phyloP scores from a whole-genome alignment of 2,329 filamentous ascomycete genomes.

The Claviceps africana region DNA sequence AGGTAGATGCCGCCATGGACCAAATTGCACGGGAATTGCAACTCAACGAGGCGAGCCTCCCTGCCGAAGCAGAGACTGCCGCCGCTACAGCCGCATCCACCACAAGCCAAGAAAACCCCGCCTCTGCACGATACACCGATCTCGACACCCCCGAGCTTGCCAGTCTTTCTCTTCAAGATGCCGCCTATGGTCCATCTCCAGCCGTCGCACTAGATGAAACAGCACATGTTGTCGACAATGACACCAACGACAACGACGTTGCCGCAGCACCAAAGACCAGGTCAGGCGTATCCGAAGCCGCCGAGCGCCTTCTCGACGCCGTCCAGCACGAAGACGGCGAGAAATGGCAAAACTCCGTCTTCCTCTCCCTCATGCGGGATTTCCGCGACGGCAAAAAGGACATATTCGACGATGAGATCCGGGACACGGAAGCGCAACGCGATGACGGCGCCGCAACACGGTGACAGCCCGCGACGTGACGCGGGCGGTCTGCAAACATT shows the following conservation, averaged over 20 bases:
- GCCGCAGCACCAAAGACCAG: constrained; percentile 11
- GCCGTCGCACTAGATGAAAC: constrained; percentile 8
- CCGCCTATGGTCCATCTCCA: not conserved
- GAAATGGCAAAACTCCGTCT: constrained; percentile 33
- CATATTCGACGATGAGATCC: constrained; percentile 28
- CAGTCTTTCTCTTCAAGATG: constrained; percentile 17
- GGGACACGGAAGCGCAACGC: constrained; percentile 14
- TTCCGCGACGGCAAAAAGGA: constrained; percentile 31
- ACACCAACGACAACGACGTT: not conserved
- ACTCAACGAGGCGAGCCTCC: constrained; percentile 18
- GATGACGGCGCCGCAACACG: constrained; percentile 1
- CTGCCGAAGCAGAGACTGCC: constrained; percentile 8
- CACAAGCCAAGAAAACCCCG: not conserved
- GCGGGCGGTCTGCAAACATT: too few relatives aligned
- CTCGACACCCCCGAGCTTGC: constrained; percentile 19
- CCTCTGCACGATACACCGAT: constrained; percentile 12
- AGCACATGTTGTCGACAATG: not conserved
- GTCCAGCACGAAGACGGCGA: constrained; percentile 30
- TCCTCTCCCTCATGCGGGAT: constrained; percentile 30
- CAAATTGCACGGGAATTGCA: constrained; percentile 28
- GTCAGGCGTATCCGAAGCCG: constrained; percentile 28
- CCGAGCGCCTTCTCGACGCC: constrained; percentile 27
- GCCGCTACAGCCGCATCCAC: not conserved
- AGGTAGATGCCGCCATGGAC: constrained; percentile 30
- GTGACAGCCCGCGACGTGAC: constrained; percentile 5